Base-by-base conservation (phyloP, 129 eudicot species). In the Tagetes patula region DNA sequence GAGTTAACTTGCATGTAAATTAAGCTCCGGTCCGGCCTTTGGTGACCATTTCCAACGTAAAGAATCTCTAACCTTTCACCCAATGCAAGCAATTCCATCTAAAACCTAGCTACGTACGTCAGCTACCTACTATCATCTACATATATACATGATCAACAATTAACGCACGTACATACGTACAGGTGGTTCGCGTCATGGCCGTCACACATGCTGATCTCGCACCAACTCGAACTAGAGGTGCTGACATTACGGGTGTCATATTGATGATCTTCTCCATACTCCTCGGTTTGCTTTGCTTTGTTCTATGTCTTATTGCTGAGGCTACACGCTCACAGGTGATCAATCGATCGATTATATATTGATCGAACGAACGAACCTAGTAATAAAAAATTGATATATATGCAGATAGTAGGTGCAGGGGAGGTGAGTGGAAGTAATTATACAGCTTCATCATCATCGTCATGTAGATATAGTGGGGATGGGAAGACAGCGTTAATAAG, bases 191-290 rank as follows among this genome's bases (percentile, higher is more conserved):
- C 6, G 0, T 43, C n/a, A 50, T 50, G 93, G 90, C 98, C 6
- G 87, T 94, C 34, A 90, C 99, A 36, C 99, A 94, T 75, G 97
- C 87, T 30, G 99, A 94, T 81, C 86, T 94, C 6, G 89, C 83
- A n/a, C 96, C 96, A 0, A 85, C 81, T 13, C 87, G 79, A 67
- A 74, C 85, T 55, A 34, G 69, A 3, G 83, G 84, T 40, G 55
- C 90, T 1, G 91, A 91, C 94, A 90, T 84, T 73, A 86, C 86
- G 0, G 87, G 99, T 2, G 88, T 85, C 3, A 78, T 85, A 37
- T 84, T 94, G 58, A 86, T 87, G 84, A 69, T 88, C 34, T 39
- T 88, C 31, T 87, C 93, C 6, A 80, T 90, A 42, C 72, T 94
- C 3, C 84, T 85, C 40, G 99, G 99, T 49, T 93, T 94, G 41